Percentiles rank a stretch among this genome's conserved stretches.
Evolutionary conservation across 805 yeast species (phyloP).

Genomic region (Lachancea thermotolerans): DNA sequence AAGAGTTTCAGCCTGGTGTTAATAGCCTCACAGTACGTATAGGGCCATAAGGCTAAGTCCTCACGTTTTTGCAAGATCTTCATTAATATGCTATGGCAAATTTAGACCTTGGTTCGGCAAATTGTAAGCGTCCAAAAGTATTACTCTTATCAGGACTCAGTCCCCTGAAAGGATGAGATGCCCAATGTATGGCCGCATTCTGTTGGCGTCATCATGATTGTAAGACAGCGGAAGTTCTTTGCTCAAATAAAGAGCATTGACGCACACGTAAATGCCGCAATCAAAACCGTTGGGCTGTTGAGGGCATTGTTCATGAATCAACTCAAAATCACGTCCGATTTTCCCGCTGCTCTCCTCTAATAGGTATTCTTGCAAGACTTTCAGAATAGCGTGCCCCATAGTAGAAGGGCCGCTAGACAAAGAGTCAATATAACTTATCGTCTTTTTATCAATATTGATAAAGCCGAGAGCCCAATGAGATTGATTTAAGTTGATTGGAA

Average conservation of each 20-base stretch:
- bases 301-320: conserved; percentile 48
- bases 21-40: too few species aligned
- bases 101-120: too few species aligned
- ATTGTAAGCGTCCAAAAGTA: too few species aligned
- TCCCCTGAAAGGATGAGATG: conserved; percentile 18
- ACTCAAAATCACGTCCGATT: conserved; percentile 30
- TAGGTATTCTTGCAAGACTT: conserved; percentile 54
- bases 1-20: too few species aligned
- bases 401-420: conserved; percentile 39
- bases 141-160: background rate
- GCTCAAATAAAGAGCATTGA: conserved; percentile 60
- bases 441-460: conserved; percentile 52
- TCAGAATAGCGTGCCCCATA: conserved; percentile 34
- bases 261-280: conserved; percentile 91
- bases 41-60: too few species aligned
- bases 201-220: conserved; percentile 61
- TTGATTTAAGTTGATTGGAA: conserved; percentile 78
- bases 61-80: too few species aligned
- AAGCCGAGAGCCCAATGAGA: conserved; percentile 92
- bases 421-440: conserved; percentile 74
- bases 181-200: conserved; percentile 46
- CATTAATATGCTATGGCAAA: too few species aligned
- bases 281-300: conserved; percentile 87
- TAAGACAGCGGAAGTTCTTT: conserved; percentile 45
- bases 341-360: conserved; percentile 51